Base-by-base conservation (phyloP, 345 rosid genomes). In the Capsella bursapastoris region DNA sequence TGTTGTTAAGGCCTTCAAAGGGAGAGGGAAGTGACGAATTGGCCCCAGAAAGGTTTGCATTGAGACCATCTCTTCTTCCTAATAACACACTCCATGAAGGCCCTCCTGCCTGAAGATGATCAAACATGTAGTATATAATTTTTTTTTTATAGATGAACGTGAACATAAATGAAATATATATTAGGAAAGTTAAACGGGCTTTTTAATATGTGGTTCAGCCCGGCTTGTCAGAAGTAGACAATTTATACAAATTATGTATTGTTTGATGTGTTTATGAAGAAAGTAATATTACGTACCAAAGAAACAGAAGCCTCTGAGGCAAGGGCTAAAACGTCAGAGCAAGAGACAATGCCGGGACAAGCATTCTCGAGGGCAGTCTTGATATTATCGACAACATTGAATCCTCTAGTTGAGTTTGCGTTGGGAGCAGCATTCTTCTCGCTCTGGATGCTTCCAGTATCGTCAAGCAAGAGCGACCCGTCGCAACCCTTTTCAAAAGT, bases 301-400 rank as follows among this genome's bases (percentile, higher is more conserved):
- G 82, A 77, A 58, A 91, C 91, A 3, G 90, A 76, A 16, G 88
- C 72, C 68, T 89, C 84, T 0, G 95, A 81, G 1, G 95, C 87
- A 14, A 91, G 73, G 51, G 97, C 90, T 4, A 90, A 84, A 55
- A 90, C 53, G 75, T 90, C 97, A 5, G 97, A 87, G 56, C 97
- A 91, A 40, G 95, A 91, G 57, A 91, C 97, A 49, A 85, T 66
- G 5, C 88, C 89, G 2, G 93, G 86, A 61, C 97, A 91, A 53
- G 87, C 74, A 22, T 72, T 84, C 59, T 91, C 97, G 1, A 87
- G 75, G 5, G 90, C 86, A 6, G 88, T 81, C 57, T 89, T 91
- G 51, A 91, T 85, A 71, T 77, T 68, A 76, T 91, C 97, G 2
- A 91, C 90, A 7, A 89, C 91, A 31, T 70, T 14, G 28, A 91